Conservation (phyloP, 257 asterid genomes). For the Solanum habrochaites region DNA sequence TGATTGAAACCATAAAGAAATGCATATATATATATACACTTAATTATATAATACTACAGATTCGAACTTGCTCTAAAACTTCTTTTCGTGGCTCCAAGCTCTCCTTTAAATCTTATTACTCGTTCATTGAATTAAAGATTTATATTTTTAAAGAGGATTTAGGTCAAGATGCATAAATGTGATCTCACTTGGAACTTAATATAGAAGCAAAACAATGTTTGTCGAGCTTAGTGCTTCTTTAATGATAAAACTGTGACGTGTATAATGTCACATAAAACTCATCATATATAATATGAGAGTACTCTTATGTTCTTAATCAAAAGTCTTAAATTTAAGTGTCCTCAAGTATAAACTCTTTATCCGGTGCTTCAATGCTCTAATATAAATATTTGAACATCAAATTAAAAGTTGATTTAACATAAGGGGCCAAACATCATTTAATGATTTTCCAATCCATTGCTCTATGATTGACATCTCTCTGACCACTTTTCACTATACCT, state of each 20-base stretch:
- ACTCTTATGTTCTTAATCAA: not conserved
- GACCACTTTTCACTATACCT: not conserved
- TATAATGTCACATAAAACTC: not conserved
- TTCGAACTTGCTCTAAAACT: not conserved
- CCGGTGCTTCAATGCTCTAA: not conserved
- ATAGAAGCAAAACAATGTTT: not conserved
- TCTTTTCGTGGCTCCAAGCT: too few relatives aligned
- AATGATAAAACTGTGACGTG: not conserved
- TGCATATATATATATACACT: not conserved
- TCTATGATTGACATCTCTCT: not conserved
- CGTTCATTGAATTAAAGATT: too few relatives aligned
- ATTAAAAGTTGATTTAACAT: not conserved
- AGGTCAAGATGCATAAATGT: too few relatives aligned
- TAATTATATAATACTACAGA: too few relatives aligned
- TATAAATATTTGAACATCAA: fast-evolving
- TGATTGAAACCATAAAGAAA: not conserved
- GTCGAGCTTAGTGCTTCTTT: not conserved
- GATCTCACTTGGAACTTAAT: too few relatives aligned
- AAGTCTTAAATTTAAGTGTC: not conserved
- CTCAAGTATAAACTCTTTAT: not conserved
- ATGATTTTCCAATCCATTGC: not conserved
- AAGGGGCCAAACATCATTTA: not conserved
- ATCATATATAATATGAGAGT: too few relatives aligned
- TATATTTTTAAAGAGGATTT: too few relatives aligned
- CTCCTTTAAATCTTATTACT: too few relatives aligned